Evolutionary conservation across 2,329 filamentous ascomycete species (phyloP).

Genomic region (Fusarium torulosum): DNA sequence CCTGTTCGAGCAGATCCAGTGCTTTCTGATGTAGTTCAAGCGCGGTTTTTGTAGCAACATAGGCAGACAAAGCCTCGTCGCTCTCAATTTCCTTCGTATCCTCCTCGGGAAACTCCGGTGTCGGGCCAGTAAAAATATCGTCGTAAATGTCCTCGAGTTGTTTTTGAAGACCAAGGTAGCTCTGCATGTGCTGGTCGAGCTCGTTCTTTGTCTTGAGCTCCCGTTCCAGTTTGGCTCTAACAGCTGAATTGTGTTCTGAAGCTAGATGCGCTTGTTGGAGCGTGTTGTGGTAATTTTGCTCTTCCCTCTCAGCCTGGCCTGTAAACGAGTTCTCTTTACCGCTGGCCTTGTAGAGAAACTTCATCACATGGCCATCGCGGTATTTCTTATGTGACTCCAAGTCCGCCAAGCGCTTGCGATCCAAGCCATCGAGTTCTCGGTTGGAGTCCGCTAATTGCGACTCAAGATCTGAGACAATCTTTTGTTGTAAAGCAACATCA

Average conservation of each 20-base stretch:
- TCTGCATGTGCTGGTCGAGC: constrained; percentile 53
- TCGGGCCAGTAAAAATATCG: constrained; percentile 65
- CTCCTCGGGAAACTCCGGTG: constrained; percentile 66
- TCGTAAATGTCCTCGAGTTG: constrained; percentile 65
- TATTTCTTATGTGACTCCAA: constrained; percentile 65
- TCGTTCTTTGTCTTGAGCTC: constrained; percentile 54
- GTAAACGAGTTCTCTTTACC: constrained; percentile 58
- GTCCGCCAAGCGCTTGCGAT: constrained; percentile 59
- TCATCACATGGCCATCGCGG: constrained; percentile 64
- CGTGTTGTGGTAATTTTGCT: constrained; percentile 66
- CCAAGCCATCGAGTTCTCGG: constrained; percentile 55
- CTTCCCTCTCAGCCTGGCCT: constrained; percentile 64
- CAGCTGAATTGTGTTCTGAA: constrained; percentile 56
- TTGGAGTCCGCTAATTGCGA: constrained; percentile 54
- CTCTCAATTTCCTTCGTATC: constrained; percentile 60
- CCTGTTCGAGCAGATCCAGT: constrained; percentile 55
- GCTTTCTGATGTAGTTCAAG: constrained; percentile 59
- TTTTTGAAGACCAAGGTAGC: constrained; percentile 57
- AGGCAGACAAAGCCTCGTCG: constrained; percentile 52
- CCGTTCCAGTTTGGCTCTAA: constrained; percentile 56
- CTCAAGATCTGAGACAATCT: constrained; percentile 61
- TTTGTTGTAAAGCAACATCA: constrained; percentile 59
- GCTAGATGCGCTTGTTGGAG: constrained; percentile 62
- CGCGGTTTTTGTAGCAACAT: constrained; percentile 53
- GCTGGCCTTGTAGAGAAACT: constrained; percentile 64